Conservation (phyloP, 202 grass and related monocot genomes). For the Zizania palustris region DNA sequence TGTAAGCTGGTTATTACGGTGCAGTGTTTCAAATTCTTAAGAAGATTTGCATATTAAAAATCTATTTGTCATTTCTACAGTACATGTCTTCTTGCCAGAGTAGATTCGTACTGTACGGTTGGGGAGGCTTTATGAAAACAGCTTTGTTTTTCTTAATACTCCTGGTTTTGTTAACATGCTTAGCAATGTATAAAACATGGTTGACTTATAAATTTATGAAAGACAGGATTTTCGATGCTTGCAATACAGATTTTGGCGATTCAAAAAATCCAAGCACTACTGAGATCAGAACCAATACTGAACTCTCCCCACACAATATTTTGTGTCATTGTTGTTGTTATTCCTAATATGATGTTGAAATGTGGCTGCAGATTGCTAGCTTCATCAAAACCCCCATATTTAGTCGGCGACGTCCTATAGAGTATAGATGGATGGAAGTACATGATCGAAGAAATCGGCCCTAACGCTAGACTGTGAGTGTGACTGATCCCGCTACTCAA, state of each 20-base stretch:
- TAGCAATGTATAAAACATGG: background rate
- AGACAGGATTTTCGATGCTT: slow-evolving; percentile 90
- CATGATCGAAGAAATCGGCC: slow-evolving; percentile 98
- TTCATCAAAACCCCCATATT: slow-evolving; percentile 99
- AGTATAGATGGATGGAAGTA: slow-evolving; percentile 94
- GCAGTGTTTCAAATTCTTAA: background rate
- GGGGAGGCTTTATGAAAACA: background rate
- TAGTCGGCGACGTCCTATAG: slow-evolving; percentile 75
- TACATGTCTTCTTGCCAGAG: background rate
- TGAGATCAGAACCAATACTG: slow-evolving; percentile 71
- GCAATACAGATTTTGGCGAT: slow-evolving; percentile 55
- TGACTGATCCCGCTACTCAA: slow-evolving; percentile 67
- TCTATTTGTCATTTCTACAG: background rate
- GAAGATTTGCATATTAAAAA: background rate
- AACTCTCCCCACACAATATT: background rate
- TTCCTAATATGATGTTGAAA: slow-evolving; percentile 28
- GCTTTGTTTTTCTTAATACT: background rate
- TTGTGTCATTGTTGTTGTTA: background rate
- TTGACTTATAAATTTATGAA: slow-evolving; percentile 6
- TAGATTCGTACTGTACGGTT: background rate
- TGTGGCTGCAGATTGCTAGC: slow-evolving; percentile 77
- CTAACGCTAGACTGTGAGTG: slow-evolving; percentile 74
- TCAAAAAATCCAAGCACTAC: slow-evolving; percentile 68
- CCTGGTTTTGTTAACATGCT: slow-evolving; percentile 28
- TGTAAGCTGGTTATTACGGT: background rate